These are phyloP conservation scores for Lodderomyces pseudojiufengensis DNA, from an alignment of 1,139 yeast species.

Conservation along the genomic window DNA sequence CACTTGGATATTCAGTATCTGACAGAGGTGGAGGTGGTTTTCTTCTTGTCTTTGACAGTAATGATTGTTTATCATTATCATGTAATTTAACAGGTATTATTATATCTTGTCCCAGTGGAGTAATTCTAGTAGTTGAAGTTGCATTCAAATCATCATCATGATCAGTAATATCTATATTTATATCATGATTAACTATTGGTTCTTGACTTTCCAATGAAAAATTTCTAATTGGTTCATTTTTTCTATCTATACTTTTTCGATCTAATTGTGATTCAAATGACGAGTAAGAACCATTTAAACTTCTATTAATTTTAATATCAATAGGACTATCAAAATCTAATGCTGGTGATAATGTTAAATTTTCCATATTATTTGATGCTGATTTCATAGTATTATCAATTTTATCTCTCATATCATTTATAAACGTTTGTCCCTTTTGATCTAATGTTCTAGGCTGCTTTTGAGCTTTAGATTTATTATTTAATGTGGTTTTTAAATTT, in stretches of 20 bases:
- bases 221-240: neutral
- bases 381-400: slow-evolving; percentile 7
- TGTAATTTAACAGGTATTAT: slow-evolving; percentile 3
- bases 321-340: slow-evolving; percentile 11
- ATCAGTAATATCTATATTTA: slow-evolving; percentile 12
- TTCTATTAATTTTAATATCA: slow-evolving; percentile 3
- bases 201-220: neutral
- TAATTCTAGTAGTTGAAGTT: neutral
- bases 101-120: neutral
- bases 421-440: slow-evolving; percentile 13
- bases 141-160: slow-evolving; percentile 8
- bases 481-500: slow-evolving; percentile 23
- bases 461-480: slow-evolving; percentile 18
- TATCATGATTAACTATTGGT: slow-evolving; percentile 6
- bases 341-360: slow-evolving; percentile 4
- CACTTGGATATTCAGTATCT: slow-evolving; percentile 2
- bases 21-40: slow-evolving; percentile 28
- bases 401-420: slow-evolving; percentile 21
- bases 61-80: slow-evolving; percentile 3
- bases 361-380: slow-evolving; percentile 9
- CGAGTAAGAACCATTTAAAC: slow-evolving; percentile 12
- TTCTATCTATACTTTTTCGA: neutral
- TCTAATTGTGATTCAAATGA: slow-evolving; percentile 13
- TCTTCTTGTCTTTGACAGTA: slow-evolving; percentile 10
- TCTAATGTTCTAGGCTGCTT: slow-evolving; percentile 3